Base-by-base conservation (phyloP, 164 flowering plant species). In the Umbilicus rupestris region DNA sequence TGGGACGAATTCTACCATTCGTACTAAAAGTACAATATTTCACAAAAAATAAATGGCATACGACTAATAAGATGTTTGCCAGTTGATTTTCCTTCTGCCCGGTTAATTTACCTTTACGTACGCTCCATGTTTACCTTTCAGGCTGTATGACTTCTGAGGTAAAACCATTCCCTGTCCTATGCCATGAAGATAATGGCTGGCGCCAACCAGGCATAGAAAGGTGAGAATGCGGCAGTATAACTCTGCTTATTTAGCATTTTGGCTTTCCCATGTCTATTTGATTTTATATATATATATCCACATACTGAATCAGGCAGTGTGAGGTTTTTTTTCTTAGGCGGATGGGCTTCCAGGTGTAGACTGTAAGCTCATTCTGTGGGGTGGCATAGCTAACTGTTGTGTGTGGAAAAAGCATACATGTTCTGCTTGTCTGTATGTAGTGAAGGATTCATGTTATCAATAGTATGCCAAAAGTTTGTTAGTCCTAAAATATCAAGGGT, bases 151-250 rank as follows among this genome's bases (percentile, higher is more conserved):
- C 41, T 50, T 50, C 57, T 50, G 57, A 20, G 29, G 29, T 62
- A 15, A 62, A 62, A 62, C 64, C 64, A 20, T 33, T n/a, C 20
- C 64, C 64, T 14, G 64, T 62, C n/a, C 20, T 62, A 19, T 62
- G 64, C 41, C 64, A 62, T 62, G 64, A 62, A 62, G 64, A 62
- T 7, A 31, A 33, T 31, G 64, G 64, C 16, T n/a, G 64, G 9
- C 57, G 57, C 57, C 57, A 50, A 22, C 57, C 28, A 22, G 28
- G 57, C 57, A 50, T 26, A 50, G 28, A 50, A 22, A 50, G 57
- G 57, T 50, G 57, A 50, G 57, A 20, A 50, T 50, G 57, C 10
- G 2, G 17, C 50, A 11, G 3, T 15, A 22, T 22, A 8, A 50
- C n/a, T 50, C 57, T 6, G 22, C 52, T n/a, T 47, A n/a, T n/a